Evolutionary conservation across 2,329 filamentous ascomycete genomes (phyloP), one percentile per base, ranked within the genome.

Genomic region (Cordyceps fumosorosea): DNA sequence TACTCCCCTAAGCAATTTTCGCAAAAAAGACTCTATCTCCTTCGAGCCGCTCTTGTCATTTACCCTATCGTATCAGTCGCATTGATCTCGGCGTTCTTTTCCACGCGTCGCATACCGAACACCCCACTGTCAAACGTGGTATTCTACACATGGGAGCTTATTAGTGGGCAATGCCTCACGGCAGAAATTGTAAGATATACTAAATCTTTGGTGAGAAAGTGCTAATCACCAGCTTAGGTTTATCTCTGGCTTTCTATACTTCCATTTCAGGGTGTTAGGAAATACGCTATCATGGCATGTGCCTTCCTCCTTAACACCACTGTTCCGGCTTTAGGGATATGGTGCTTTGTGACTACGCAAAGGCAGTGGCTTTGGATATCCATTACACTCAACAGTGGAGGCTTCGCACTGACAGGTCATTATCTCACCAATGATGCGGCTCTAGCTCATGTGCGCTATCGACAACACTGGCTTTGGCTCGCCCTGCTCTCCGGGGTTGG

Each of bases 151-250:
- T 56, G n/a, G 40, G 53, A 32, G 37, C 37, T 56, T 44, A n/a
- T 56, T 20, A 56, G 34, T 56, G n/a, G 22, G 2, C 22, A 20
- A 29, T 56, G 22, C 37, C 40, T 56, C 5, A 22, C 22, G 40
- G 22, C n/a, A 18, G 53, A 56, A 56, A 45, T 56, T 56, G n/a
- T 56, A 56, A 56, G 53, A 26, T 14, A 14, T 56, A 14, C 53
- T 29, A 1, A 56, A 32, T 4, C 29, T 14, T n/a, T 45, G 6
- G 24, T 45, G 24, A 11, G 12, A 2, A 56, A 32, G 12, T 56
- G 29, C 18, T 56, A 56, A 56, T 29, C 12, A 56, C 44, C 2
- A 32, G 8, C 24, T 56, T n/a, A 56, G 34, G 24, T 22, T 44
- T 56, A 56, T 45, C 34, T 56, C 8, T 56, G 22, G 11, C 53